Evolutionary conservation across 306 rosid species (phyloP).

Genomic region (Lathyrus aphaca): DNA sequence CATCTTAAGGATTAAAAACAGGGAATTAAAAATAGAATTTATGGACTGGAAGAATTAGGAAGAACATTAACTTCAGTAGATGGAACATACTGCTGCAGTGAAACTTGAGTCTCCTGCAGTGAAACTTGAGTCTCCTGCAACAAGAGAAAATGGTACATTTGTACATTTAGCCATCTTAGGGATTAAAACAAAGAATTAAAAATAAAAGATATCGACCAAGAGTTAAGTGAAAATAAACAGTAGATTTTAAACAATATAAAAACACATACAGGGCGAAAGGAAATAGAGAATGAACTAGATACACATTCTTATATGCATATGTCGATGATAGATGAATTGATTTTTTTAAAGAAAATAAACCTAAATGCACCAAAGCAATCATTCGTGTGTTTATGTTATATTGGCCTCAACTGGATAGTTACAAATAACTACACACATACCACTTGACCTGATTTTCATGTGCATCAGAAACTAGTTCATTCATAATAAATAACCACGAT

Average conservation of each 20-base stretch:
- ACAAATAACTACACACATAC: neutral
- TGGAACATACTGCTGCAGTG: constrained; percentile 36
- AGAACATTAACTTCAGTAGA: constrained; percentile 7
- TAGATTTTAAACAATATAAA: constrained; percentile 27
- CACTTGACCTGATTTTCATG: constrained; percentile 29
- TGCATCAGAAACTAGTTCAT: constrained; percentile 24
- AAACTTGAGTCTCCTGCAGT: constrained; percentile 52
- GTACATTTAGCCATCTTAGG: constrained; percentile 29
- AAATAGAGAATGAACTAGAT: constrained; percentile 25
- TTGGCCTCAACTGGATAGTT: constrained; percentile 21
- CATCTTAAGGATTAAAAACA: constrained; percentile 23
- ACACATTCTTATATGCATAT: constrained; percentile 18
- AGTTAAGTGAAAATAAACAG: neutral
- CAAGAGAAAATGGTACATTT: constrained; percentile 41
- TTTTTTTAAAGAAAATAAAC: neutral
- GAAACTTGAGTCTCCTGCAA: constrained; percentile 53
- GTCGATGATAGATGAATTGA: constrained; percentile 9
- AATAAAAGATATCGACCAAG: constrained; percentile 8
- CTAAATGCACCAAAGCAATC: constrained; percentile 20
- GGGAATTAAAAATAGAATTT: constrained; percentile 15
- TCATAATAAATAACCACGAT: constrained; percentile 24
- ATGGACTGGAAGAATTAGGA: constrained; percentile 49
- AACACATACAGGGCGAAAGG: neutral
- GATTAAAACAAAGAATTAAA: constrained; percentile 1
- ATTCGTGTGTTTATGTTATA: neutral